These are phyloP conservation scores for Tolypocladium amazonense DNA, from an alignment of 2,329 filamentous ascomycete genomes.

Conservation along the genomic window DNA sequence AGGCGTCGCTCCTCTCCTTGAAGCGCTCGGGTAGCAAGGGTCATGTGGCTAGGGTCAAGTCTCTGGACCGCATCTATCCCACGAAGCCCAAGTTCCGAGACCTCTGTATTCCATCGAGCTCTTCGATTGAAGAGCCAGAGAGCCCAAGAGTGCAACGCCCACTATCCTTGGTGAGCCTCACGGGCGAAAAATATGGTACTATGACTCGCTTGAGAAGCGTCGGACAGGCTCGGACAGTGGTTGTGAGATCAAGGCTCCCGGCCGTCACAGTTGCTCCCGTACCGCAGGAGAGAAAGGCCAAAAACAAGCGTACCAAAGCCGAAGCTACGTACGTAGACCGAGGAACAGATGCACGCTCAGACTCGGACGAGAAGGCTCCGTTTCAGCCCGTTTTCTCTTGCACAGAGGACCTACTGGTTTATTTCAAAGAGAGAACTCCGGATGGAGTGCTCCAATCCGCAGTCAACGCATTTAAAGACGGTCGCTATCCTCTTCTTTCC, in stretches of 20 bases:
- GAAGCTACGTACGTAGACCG: conserved; percentile 25
- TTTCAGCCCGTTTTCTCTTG: conserved; percentile 39
- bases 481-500: conserved; percentile 15
- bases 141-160: conserved; percentile 8
- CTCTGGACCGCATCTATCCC: conserved; percentile 24
- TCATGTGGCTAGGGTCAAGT: conserved; percentile 21
- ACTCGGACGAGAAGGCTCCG: conserved; percentile 7
- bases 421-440: conserved; percentile 34
- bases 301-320: conserved; percentile 14
- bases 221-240: conserved; percentile 18
- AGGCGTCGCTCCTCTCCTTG: conserved; percentile 28
- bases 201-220: conserved; percentile 13
- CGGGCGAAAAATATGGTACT: conserved; percentile 9
- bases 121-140: conserved; percentile 10
- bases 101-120: conserved; percentile 13
- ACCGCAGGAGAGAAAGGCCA: conserved; percentile 16
- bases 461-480: conserved; percentile 30
- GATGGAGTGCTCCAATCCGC: conserved; percentile 34
- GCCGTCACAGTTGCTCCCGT: conserved; percentile 18
- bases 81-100: conserved; percentile 20
- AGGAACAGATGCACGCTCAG: conserved; percentile 25
- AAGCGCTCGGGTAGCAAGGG: conserved; percentile 13
- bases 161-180: conserved; percentile 15
- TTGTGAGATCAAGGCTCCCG: conserved; percentile 17
- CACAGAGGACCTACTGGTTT: conserved; percentile 45